Evolutionary conservation across 2,329 filamentous ascomycete species (phyloP).

Genomic region (Blastomyces percursus): DNA sequence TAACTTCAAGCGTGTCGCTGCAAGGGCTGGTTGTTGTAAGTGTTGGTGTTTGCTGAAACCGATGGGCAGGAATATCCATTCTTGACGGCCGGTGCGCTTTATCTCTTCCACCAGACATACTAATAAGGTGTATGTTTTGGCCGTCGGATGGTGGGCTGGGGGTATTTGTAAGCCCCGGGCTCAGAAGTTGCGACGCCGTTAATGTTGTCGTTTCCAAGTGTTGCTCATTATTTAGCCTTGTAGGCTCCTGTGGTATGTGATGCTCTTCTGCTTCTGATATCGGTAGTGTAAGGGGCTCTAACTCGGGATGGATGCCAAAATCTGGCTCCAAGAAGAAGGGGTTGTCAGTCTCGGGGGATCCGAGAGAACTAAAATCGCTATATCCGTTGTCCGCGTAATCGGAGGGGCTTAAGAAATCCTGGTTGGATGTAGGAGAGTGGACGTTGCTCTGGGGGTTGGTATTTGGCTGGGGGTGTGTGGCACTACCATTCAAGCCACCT

Average conservation of each 20-base stretch:
- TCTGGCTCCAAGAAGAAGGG: slow-evolving; percentile 16
- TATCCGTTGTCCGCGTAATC: slow-evolving; percentile 22
- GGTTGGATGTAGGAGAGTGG: slow-evolving; percentile 16
- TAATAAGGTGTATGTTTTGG: slow-evolving; percentile 8
- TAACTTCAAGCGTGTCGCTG: slow-evolving; percentile 18
- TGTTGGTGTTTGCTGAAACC: slow-evolving; percentile 17
- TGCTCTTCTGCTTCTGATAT: not conserved
- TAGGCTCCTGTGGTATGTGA: not conserved
- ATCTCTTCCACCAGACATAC: slow-evolving; percentile 1
- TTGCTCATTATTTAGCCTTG: not conserved
- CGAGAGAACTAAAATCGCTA: slow-evolving; percentile 22
- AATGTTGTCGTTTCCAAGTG: slow-evolving; percentile 7
- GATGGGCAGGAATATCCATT: slow-evolving; percentile 12
- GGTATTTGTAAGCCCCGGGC: slow-evolving; percentile 23
- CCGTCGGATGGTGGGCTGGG: slow-evolving; percentile 22
- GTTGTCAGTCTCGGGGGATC: slow-evolving; percentile 12
- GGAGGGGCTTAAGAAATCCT: slow-evolving; percentile 23
- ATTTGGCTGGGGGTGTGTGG: slow-evolving; percentile 10
- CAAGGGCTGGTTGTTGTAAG: slow-evolving; percentile 18
- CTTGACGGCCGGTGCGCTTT: slow-evolving; percentile 9
- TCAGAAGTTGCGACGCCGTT: slow-evolving; percentile 24
- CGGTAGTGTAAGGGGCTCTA: not conserved
- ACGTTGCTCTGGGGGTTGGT: slow-evolving; percentile 10
- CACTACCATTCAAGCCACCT: not conserved
- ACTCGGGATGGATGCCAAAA: slow-evolving; percentile 14